A percentile compares a stretch with the other conserved stretches of the same genome.
These are phyloP conservation scores for Boletus barrowsii DNA, from an alignment of 768 basidiomycete species.

Conservation along the genomic window DNA sequence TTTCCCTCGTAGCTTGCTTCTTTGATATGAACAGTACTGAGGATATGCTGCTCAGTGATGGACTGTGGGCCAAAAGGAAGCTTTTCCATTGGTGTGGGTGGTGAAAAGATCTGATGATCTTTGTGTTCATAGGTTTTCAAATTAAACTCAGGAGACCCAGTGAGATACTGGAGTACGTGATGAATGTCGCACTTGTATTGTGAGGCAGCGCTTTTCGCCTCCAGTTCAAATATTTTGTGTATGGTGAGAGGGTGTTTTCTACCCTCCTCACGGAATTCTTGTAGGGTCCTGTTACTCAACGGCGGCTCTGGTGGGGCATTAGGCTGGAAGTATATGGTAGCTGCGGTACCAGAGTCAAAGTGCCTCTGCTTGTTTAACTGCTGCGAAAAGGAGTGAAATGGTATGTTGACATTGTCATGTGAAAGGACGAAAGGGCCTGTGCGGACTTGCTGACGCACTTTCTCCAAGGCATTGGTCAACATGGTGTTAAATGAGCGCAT, in stretches of 20 bases:
- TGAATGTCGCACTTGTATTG: neutral
- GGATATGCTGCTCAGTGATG: slow-evolving; percentile 33
- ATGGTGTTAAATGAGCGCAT: neutral
- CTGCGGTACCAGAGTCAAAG: slow-evolving; percentile 37
- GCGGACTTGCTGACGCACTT: neutral
- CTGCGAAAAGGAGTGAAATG: slow-evolving; percentile 38
- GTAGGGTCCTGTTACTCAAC: slow-evolving; percentile 17
- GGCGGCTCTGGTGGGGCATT: slow-evolving; percentile 14
- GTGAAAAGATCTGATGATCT: slow-evolving; percentile 13
- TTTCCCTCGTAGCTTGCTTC: slow-evolving; percentile 43
- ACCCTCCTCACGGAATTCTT: slow-evolving; percentile 12
- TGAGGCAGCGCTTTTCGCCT: neutral
- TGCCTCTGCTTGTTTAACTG: slow-evolving; percentile 34
- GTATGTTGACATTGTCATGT: slow-evolving; percentile 17
- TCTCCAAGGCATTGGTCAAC: neutral
- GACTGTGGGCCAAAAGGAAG: slow-evolving; percentile 29
- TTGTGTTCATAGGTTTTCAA: slow-evolving; percentile 24
- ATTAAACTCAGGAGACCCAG: slow-evolving; percentile 29
- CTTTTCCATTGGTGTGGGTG: slow-evolving; percentile 20
- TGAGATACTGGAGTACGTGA: slow-evolving; percentile 27
- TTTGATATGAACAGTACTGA: slow-evolving; percentile 34
- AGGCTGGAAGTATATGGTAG: slow-evolving; percentile 31
- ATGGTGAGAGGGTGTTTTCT: neutral
- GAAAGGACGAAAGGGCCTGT: neutral
- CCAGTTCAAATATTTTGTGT: slow-evolving; percentile 20